A percentile compares a stretch with the other conserved stretches of the same genome.
Evolutionary conservation across 805 yeast genomes (phyloP).

Genomic region (Lipomyces japonicus): DNA sequence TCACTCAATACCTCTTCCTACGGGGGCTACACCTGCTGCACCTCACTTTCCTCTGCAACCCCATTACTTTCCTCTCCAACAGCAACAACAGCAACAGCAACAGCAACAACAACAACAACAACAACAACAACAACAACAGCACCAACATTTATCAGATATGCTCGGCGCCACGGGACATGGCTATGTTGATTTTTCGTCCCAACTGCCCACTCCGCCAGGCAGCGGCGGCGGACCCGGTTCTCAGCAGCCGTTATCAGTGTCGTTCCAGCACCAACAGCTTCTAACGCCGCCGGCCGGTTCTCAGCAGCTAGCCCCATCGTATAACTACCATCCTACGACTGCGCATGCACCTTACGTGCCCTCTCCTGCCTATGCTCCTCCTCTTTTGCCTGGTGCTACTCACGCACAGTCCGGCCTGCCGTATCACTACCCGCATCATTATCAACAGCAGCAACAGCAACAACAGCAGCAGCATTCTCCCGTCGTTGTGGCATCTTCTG

Average conservation of each 20-base stretch:
- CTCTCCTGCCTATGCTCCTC: constrained; percentile 1
- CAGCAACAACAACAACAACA: constrained; percentile 22
- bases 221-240: not conserved
- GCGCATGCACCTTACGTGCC: constrained; percentile 2
- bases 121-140: constrained; percentile 13
- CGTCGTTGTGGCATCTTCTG: no score
- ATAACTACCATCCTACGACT: constrained; percentile 6
- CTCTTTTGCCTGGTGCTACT: constrained; percentile 7
- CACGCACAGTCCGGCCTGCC: constrained; percentile 28
- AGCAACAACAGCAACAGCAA: constrained; percentile 2
- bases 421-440: constrained; percentile 34
- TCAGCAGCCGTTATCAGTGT: not conserved
- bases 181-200: constrained; percentile 3
- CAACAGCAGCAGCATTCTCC: not conserved
- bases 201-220: constrained; percentile 18
- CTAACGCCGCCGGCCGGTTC: not conserved
- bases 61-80: constrained; percentile 12
- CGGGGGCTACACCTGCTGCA: not conserved
- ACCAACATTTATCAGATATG: constrained; percentile 17
- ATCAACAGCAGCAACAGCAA: constrained; percentile 5
- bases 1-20: no score
- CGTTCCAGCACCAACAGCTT: constrained; percentile 1
- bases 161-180: constrained; percentile 13
- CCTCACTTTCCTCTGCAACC: constrained; percentile 7
- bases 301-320: constrained; percentile 3